Percentiles rank a stretch among this genome's conserved stretches.
Conservation (phyloP, 768 basidiomycete genomes). For the Suillus americanus region DNA sequence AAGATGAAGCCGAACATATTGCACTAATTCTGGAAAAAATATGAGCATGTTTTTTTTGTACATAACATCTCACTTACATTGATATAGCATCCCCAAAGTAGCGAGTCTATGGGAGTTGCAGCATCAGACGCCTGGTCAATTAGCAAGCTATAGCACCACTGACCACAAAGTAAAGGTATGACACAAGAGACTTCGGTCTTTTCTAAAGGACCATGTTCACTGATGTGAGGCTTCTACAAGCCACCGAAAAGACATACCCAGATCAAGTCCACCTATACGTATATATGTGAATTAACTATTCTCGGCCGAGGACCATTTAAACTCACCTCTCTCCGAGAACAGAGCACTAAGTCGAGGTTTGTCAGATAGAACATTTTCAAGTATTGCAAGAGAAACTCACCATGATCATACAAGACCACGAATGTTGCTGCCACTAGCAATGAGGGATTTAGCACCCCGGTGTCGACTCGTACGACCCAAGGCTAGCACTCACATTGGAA, state of each 20-base stretch:
- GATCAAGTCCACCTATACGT: slow-evolving; percentile 9
- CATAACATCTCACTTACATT: slow-evolving; percentile 1
- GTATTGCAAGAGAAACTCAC: not conserved
- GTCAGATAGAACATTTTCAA: not conserved
- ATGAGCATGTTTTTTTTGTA: not conserved
- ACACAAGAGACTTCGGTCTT: slow-evolving; percentile 1
- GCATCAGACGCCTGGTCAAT: not conserved
- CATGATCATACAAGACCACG: slow-evolving; percentile 10
- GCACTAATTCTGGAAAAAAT: slow-evolving; percentile 7
- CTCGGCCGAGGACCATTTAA: not conserved
- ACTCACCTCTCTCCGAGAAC: slow-evolving; percentile 3
- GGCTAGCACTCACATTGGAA: slow-evolving; percentile 6
- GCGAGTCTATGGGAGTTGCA: slow-evolving; percentile 5
- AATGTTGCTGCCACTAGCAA: slow-evolving; percentile 8
- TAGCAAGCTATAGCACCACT: not conserved
- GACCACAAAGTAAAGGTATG: slow-evolving; percentile 7
- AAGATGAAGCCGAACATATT: slow-evolving; percentile 3
- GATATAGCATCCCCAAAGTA: slow-evolving; percentile 8
- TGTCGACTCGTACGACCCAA: not conserved
- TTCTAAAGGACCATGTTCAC: slow-evolving; percentile 1
- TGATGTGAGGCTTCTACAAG: not conserved
- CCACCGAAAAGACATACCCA: slow-evolving; percentile 9
- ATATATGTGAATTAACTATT: not conserved
- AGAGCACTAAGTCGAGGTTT: not conserved
- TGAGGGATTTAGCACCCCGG: not conserved